Conservation (phyloP, 1,284 basidiomycete genomes). For the Tilletia indica region DNA sequence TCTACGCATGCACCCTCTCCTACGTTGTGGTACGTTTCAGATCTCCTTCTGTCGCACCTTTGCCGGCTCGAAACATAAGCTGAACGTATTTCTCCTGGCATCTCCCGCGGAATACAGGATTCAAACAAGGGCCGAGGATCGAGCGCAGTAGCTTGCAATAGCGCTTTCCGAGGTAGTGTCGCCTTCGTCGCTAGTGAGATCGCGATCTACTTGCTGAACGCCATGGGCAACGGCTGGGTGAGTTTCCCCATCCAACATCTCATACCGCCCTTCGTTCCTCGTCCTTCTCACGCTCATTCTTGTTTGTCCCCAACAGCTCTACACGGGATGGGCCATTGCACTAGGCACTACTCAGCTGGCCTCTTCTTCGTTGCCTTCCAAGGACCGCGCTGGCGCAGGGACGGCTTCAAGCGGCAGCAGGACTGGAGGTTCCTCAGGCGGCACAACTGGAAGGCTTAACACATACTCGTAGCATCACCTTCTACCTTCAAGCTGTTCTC, state of each 20-base stretch:
- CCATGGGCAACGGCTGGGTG: conserved; percentile 25
- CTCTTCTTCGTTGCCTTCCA: conserved; percentile 15
- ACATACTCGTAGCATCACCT: too few relatives aligned
- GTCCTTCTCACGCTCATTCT: not conserved
- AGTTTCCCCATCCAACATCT: not conserved
- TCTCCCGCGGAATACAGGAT: conserved; percentile 57
- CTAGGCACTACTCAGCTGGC: not conserved
- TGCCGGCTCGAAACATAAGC: not conserved
- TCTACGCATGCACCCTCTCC: conserved; percentile 67
- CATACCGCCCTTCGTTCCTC: too few relatives aligned
- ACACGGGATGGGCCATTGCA: conserved; percentile 28
- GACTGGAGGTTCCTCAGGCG: conserved; percentile 10
- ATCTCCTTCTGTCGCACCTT: not conserved
- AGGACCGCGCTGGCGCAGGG: conserved; percentile 7
- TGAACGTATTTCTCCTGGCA: not conserved
- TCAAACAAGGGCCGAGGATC: conserved; percentile 72
- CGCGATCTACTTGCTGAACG: conserved; percentile 66
- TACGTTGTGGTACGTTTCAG: conserved; percentile 23
- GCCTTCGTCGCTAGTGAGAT: conserved; percentile 72
- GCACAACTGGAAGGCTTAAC: conserved; percentile 10
- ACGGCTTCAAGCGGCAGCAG: conserved; percentile 7
- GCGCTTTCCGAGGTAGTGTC: conserved; percentile 67
- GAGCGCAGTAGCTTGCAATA: conserved; percentile 69
- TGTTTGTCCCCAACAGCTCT: conserved; percentile 13
- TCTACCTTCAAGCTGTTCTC: too few relatives aligned